Evolutionary conservation across 225 moss, liverwort and hornwort genomes (phyloP).

Genomic region (Physcomitrellopsis africana): DNA sequence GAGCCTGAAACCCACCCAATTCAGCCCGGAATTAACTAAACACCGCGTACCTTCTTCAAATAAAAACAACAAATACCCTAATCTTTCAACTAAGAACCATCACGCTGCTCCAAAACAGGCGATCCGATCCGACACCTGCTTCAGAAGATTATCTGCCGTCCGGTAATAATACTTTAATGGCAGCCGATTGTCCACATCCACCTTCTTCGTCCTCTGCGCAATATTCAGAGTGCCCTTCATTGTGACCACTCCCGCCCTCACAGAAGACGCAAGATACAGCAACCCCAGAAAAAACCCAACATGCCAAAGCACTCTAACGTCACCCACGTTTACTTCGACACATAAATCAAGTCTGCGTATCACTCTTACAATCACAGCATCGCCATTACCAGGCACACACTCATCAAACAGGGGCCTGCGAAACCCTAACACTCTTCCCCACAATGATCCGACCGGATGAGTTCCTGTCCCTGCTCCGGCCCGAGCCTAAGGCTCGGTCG

Average conservation of each 20-base stretch:
- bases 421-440: background rate
- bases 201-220: slow-evolving; percentile 72
- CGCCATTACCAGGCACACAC: background rate
- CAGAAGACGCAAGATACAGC: slow-evolving; percentile 22
- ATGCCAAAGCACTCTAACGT: background rate
- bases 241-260: slow-evolving; percentile 25
- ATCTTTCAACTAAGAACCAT: slow-evolving; percentile 6
- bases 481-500: background rate
- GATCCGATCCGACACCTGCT: slow-evolving; percentile 53
- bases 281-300: background rate
- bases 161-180: slow-evolving; percentile 86
- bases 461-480: background rate
- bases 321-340: background rate
- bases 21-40: background rate
- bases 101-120: background rate
- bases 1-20: slow-evolving; percentile 53
- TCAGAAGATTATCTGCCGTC: slow-evolving; percentile 87
- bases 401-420: background rate
- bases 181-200: slow-evolving; percentile 88
- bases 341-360: background rate
- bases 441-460: background rate
- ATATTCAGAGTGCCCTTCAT: slow-evolving; percentile 70
- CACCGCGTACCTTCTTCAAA: background rate
- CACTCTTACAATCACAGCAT: background rate
- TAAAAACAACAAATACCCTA: background rate